Conservation (phyloP, 768 basidiomycete genomes). For the Pleurotus giganteus region DNA sequence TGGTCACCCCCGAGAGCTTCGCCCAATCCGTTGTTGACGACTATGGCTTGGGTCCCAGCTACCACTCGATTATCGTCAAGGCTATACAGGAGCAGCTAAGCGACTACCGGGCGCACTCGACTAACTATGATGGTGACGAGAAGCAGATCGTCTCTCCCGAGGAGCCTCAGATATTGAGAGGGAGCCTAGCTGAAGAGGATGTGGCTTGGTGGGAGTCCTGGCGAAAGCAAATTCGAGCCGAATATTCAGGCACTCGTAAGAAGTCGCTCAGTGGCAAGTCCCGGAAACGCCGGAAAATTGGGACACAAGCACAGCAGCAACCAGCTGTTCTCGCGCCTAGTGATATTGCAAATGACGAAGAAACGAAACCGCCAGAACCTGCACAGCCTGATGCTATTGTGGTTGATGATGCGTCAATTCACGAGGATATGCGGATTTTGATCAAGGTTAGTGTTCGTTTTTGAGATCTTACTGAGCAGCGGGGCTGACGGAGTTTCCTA, state of each 20-base stretch:
- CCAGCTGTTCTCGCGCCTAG: conserved; percentile 15
- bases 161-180: conserved; percentile 25
- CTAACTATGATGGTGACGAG: conserved; percentile 49
- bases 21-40: conserved; percentile 92
- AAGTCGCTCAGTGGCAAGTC: conserved; percentile 21
- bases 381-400: conserved; percentile 61
- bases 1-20: conserved; percentile 87
- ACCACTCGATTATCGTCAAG: conserved; percentile 68
- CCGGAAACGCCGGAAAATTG: conserved; percentile 42
- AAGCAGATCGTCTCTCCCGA: conserved; percentile 26
- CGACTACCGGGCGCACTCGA: conserved; percentile 71
- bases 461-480: not conserved
- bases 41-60: conserved; percentile 68
- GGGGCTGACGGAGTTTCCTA: too few relatives aligned
- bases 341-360: conserved; percentile 22
- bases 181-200: conserved; percentile 47
- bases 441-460: conserved; percentile 67
- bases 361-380: conserved; percentile 39
- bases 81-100: conserved; percentile 86
- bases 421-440: conserved; percentile 88
- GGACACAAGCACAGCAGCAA: conserved; percentile 6
- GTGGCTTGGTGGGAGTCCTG: conserved; percentile 70
- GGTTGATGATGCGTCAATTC: conserved; percentile 59
- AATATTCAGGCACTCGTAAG: conserved; percentile 26
- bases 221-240: conserved; percentile 52